Evolutionary conservation across 257 asterid genomes (phyloP).

Genomic region (Gentiana dahurica): DNA sequence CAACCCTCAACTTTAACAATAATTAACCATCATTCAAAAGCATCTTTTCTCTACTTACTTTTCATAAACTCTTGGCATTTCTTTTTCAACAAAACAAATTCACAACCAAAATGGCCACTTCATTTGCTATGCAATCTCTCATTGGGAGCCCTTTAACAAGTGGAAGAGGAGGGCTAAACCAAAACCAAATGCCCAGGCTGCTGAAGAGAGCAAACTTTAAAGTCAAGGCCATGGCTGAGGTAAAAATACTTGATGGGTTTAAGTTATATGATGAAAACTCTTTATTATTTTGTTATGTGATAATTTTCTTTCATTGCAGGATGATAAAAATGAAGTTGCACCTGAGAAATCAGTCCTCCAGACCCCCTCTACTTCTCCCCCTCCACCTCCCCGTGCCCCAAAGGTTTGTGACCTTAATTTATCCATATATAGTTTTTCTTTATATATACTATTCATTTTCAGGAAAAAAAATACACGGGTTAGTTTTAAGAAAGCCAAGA

Average conservation of each 20-base stretch:
- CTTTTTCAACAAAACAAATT: background rate
- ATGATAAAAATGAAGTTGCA: constrained; percentile 7
- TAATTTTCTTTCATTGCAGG: constrained; percentile 12
- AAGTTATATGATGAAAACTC: too few relatives aligned
- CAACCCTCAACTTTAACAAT: too few relatives aligned
- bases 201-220: constrained; percentile 22
- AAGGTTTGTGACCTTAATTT: constrained; percentile 12
- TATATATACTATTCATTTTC: background rate
- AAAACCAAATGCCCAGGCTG: constrained; percentile 8
- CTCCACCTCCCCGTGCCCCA: constrained; percentile 17
- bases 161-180: constrained; percentile 8
- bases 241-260: background rate
- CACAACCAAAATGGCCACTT: constrained; percentile 6
- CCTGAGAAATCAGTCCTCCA: background rate
- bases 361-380: constrained; percentile 1
- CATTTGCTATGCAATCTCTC: constrained; percentile 21
- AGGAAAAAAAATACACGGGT: background rate
- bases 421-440: background rate
- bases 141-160: constrained; percentile 12
- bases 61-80: background rate
- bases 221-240: constrained; percentile 45
- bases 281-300: background rate
- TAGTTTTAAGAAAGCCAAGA: too few relatives aligned
- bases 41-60: background rate
- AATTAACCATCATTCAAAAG: background rate